These are phyloP conservation scores for Vanrija humicola DNA, from an alignment of 1,284 basidiomycete species.

Conservation along the genomic window DNA sequence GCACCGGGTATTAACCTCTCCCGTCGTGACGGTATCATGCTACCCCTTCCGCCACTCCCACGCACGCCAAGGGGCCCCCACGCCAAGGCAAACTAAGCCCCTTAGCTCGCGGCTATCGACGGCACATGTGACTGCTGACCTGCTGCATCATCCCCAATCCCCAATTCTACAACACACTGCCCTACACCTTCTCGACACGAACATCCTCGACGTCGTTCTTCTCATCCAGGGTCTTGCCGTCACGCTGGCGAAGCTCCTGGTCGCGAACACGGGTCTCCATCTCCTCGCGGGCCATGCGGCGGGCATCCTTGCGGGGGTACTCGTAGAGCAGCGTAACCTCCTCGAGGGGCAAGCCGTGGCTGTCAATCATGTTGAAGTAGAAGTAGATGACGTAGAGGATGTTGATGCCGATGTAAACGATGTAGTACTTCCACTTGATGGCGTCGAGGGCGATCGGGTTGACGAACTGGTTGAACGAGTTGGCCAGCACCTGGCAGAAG, in stretches of 20 bases:
- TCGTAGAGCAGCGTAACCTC: conserved; percentile 13
- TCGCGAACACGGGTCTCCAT: conserved; percentile 2
- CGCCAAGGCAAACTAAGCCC: too few species aligned
- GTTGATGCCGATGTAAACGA: conserved; percentile 12
- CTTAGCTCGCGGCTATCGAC: too few species aligned
- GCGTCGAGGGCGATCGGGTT: conserved; percentile 15
- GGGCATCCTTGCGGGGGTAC: conserved; percentile 3
- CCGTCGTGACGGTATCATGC: too few species aligned
- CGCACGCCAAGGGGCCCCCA: too few species aligned
- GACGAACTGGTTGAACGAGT: conserved; percentile 15
- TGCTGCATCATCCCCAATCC: too few species aligned
- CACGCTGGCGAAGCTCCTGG: not conserved
- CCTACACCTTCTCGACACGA: too few species aligned
- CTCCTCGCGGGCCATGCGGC: conserved; percentile 1
- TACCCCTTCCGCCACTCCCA: too few species aligned
- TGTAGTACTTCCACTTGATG: conserved; percentile 10
- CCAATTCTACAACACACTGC: too few species aligned
- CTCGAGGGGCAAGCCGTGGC: conserved; percentile 10
- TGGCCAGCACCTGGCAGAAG: conserved; percentile 6
- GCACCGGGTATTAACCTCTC: too few species aligned
- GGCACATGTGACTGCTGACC: too few species aligned
- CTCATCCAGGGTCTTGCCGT: too few species aligned
- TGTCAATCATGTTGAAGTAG: conserved; percentile 13
- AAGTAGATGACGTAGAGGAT: conserved; percentile 7
- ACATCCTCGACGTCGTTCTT: too few species aligned